Evolutionary conservation across 2,329 filamentous ascomycete species (phyloP).

Genomic region (Leptographium wingfieldii): DNA sequence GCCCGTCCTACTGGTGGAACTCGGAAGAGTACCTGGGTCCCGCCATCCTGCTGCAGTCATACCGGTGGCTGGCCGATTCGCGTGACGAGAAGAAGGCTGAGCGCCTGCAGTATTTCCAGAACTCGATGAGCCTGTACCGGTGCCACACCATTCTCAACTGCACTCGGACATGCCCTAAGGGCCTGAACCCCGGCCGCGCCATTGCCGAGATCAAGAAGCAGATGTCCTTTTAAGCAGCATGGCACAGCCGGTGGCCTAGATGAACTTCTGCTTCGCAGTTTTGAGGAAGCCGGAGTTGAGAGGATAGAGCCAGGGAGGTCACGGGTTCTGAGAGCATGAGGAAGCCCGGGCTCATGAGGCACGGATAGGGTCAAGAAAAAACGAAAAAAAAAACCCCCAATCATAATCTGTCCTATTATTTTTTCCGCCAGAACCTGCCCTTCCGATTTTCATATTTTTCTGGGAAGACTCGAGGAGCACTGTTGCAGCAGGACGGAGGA

Average conservation of each 20-base stretch:
- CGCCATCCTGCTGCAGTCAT: slow-evolving; percentile 91
- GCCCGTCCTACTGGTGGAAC: slow-evolving; percentile 99
- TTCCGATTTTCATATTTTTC: not conserved
- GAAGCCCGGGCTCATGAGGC: not conserved
- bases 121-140: slow-evolving; percentile 97
- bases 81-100: slow-evolving; percentile 81
- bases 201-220: slow-evolving; percentile 99
- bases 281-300: not conserved
- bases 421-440: not conserved
- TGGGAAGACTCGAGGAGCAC: not conserved
- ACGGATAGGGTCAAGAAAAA: not conserved
- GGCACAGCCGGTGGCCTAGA: no score
- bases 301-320: not conserved
- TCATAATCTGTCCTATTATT: not conserved
- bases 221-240: slow-evolving; percentile 50
- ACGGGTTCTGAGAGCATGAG: not conserved
- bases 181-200: slow-evolving; percentile 85
- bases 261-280: not conserved
- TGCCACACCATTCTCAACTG: slow-evolving; percentile 99
- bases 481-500: not conserved
- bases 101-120: slow-evolving; percentile 86
- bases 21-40: slow-evolving; percentile 96
- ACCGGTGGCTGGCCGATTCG: slow-evolving; percentile 92
- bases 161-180: slow-evolving; percentile 95
- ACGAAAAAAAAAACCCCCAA: not conserved